A percentile compares a stretch with the other conserved stretches of the same genome.
Evolutionary conservation across 2,329 filamentous ascomycete species (phyloP).

Genomic region (Pezizomycotina sp.): DNA sequence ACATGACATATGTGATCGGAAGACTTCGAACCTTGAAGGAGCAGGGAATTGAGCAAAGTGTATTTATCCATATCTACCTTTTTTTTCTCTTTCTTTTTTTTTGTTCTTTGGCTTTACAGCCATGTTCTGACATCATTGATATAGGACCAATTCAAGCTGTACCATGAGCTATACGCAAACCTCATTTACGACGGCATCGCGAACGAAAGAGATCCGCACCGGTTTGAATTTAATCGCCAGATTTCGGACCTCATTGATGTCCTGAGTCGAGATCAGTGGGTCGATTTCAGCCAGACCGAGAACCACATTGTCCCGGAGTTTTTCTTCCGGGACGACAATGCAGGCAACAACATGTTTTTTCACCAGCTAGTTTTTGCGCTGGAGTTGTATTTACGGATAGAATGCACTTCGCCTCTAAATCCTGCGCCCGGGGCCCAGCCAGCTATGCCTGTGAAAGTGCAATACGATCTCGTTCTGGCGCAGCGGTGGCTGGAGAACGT

Average conservation of each 20-base stretch:
- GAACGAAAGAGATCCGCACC: slow-evolving; percentile 41
- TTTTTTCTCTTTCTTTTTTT: slow-evolving; percentile 18
- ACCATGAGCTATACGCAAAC: slow-evolving; percentile 48
- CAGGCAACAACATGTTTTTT: slow-evolving; percentile 50
- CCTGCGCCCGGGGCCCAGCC: slow-evolving; percentile 36
- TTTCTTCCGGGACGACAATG: slow-evolving; percentile 43
- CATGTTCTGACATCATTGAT: background rate
- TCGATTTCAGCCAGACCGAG: slow-evolving; percentile 51
- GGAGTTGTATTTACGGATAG: slow-evolving; percentile 54
- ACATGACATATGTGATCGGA: slow-evolving; percentile 31
- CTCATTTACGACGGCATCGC: slow-evolving; percentile 53
- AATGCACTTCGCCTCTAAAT: slow-evolving; percentile 26
- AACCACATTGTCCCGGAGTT: slow-evolving; percentile 61
- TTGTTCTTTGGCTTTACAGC: no score
- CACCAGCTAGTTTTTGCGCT: slow-evolving; percentile 60
- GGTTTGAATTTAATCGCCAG: slow-evolving; percentile 46
- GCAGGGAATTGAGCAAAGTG: slow-evolving; percentile 31
- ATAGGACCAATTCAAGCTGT: slow-evolving; percentile 26
- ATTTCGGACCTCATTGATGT: slow-evolving; percentile 56
- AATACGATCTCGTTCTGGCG: slow-evolving; percentile 58
- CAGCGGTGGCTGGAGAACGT: slow-evolving; percentile 57
- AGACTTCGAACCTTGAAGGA: slow-evolving; percentile 31
- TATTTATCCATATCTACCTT: slow-evolving; percentile 25
- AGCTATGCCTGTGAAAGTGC: slow-evolving; percentile 51
- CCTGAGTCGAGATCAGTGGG: slow-evolving; percentile 52